These are phyloP conservation scores for Delphinella strobiligena DNA, from an alignment of 2,329 filamentous ascomycete species.

Conservation along the genomic window DNA sequence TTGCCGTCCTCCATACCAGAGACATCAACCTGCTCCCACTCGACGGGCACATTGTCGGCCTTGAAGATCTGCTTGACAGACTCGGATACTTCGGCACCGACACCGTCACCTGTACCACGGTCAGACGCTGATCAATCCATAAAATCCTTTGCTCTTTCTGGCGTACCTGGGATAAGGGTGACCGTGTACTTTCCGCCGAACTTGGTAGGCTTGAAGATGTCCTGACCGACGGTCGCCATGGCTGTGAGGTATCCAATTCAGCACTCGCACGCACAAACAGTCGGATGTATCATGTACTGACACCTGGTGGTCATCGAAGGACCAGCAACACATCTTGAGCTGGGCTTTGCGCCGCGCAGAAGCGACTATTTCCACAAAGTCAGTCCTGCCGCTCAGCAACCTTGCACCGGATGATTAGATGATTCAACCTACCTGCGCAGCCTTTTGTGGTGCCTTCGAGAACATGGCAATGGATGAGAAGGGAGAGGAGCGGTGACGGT, in stretches of 20 bases:
- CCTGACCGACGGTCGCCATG: conserved; percentile 66
- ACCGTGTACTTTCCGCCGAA: conserved; percentile 99
- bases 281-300: conserved; percentile 25
- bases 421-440: conserved; percentile 33
- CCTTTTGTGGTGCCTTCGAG: conserved; percentile 31
- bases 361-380: conserved; percentile 33
- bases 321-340: conserved; percentile 34
- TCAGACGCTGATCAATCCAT: no score
- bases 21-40: conserved; percentile 98
- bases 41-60: conserved; percentile 95
- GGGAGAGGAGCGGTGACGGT: conserved; percentile 6
- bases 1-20: conserved; percentile 76
- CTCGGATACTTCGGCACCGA: conserved; percentile 94
- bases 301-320: conserved; percentile 42
- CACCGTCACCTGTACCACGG: conserved; percentile 80
- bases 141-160: no score
- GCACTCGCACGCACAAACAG: conserved; percentile 9
- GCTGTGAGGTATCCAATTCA: conserved; percentile 24
- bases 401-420: conserved; percentile 1
- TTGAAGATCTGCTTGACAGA: conserved; percentile 99
- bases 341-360: conserved; percentile 41
- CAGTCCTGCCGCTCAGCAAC: no score
- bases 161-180: conserved; percentile 81
- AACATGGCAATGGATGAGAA: conserved; percentile 24
- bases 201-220: conserved; percentile 98